Evolutionary conservation across 345 rosid species (phyloP).

Genomic region (Eutrema yunnanense): DNA sequence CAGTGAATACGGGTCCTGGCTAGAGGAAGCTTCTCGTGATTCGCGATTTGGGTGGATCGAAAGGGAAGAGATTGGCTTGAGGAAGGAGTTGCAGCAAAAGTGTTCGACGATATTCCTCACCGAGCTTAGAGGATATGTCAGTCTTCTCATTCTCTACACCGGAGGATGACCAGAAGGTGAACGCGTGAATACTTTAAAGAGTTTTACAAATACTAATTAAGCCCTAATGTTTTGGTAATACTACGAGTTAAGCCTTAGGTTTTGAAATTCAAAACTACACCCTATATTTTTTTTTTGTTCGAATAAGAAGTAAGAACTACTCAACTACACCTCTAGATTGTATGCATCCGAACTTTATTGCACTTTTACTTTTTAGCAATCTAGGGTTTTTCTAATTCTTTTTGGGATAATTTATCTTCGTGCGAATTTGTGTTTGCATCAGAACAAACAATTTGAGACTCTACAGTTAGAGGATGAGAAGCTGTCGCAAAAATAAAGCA

Average conservation of each 20-base stretch:
- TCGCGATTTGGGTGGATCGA: constrained; percentile 16
- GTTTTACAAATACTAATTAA: not conserved
- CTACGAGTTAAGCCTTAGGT: not conserved
- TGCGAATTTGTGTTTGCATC: no score
- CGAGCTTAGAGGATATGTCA: constrained; percentile 22
- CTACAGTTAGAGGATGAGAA: no score
- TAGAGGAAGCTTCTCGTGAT: not conserved
- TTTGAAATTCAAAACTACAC: no score
- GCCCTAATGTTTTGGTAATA: not conserved
- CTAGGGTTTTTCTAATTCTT: no score
- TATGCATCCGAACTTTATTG: no score
- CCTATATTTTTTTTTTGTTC: no score
- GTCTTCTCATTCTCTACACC: constrained; percentile 15
- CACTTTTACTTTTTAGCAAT: no score
- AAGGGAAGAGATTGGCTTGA: constrained; percentile 34
- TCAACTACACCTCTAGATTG: no score
- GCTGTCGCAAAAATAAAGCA: no score
- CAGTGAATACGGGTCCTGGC: constrained; percentile 48
- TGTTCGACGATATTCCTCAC: constrained; percentile 59
- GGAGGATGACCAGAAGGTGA: not conserved
- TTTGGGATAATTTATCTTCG: no score
- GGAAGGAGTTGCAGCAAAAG: constrained; percentile 29
- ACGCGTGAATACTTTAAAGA: not conserved
- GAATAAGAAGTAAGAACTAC: no score
- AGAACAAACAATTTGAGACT: no score